Conservation (phyloP, 257 asterid species). For the Plantago major region DNA sequence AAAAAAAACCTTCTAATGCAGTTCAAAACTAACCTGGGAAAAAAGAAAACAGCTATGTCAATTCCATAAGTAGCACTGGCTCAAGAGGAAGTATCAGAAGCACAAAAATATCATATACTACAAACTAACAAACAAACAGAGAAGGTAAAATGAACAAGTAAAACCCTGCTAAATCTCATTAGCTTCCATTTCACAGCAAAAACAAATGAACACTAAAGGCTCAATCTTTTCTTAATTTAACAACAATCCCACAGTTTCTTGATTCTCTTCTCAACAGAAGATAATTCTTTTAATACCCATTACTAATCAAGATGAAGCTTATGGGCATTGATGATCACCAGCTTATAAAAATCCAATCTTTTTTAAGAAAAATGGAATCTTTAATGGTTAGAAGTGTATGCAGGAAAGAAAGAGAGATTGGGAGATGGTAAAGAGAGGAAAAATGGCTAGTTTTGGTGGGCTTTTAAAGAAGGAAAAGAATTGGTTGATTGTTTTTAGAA, state of each 20-base stretch:
- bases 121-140: conserved; percentile 11
- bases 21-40: conserved; percentile 29
- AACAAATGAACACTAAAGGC: conserved; percentile 17
- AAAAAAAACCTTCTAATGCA: background rate
- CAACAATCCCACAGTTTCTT: background rate
- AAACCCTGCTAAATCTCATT: conserved; percentile 42
- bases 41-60: conserved; percentile 17
- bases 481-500: conserved; percentile 17
- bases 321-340: conserved; percentile 20
- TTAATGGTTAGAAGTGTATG: background rate
- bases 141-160: conserved; percentile 12
- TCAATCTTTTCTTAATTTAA: conserved; percentile 24
- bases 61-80: conserved; percentile 21
- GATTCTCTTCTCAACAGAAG: conserved; percentile 7
- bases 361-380: no score
- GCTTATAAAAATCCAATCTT: background rate
- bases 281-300: conserved; percentile 9
- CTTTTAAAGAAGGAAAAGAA: conserved; percentile 21
- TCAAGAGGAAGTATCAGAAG: conserved; percentile 7
- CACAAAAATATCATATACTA: conserved; percentile 15
- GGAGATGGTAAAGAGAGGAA: background rate
- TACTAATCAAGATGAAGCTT: conserved; percentile 12
- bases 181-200: conserved; percentile 40
- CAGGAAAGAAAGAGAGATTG: conserved; percentile 6
- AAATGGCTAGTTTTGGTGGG: conserved; percentile 15